Evolutionary conservation across 169 alveolate species (phyloP), one percentile per base, ranked within the genome.

Genomic region (Plasmodium billcollinsi): DNA sequence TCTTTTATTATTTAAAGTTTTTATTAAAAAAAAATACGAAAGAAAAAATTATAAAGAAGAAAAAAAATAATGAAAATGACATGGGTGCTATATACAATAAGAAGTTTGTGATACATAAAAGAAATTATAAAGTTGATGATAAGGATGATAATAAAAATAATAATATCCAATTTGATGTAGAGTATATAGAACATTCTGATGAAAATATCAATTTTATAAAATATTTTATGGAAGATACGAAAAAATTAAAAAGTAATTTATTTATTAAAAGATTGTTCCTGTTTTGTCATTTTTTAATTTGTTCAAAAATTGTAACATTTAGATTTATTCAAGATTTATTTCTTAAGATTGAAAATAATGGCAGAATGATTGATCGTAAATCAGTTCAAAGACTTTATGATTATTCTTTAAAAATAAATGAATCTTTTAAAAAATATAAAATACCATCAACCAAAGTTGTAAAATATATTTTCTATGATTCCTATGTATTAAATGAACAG

Each of bases 161-260:
- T 45, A 5, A 18, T 8, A 65, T 56, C 56, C 63, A 18, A 47
- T 43, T 43, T 29, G 5, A 61, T 50, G 21, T 83, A 12, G 58
- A 69, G 39, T 39, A 83, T 58, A 15, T 69, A 1, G 83, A 69
- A 26, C 21, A 58, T 33, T 83, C 74, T 26, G 50, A 83, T 54
- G 59, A 56, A 12, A 50, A 70, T 63, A 83, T 83, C 33, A 59
- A 33, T 52, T 83, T 69, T 58, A 83, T 83, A 39, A 83, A 83
- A 43, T 70, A 83, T 61, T 83, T 83, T 26, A 67, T 83, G 85
- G 91, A 83, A 69, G 91, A 83, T 69, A 83, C 91, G 0, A 83
- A 63, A n/a, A 83, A 83, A 61, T 56, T 83, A 69, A 83, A 83
- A 69, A 83, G 91, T 83, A 83, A 83, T 26, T 61, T 83, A 47